phyloP scores from a whole-genome alignment of 1,284 basidiomycete genomes.

The Austroboletus novae-zelandiae region DNA sequence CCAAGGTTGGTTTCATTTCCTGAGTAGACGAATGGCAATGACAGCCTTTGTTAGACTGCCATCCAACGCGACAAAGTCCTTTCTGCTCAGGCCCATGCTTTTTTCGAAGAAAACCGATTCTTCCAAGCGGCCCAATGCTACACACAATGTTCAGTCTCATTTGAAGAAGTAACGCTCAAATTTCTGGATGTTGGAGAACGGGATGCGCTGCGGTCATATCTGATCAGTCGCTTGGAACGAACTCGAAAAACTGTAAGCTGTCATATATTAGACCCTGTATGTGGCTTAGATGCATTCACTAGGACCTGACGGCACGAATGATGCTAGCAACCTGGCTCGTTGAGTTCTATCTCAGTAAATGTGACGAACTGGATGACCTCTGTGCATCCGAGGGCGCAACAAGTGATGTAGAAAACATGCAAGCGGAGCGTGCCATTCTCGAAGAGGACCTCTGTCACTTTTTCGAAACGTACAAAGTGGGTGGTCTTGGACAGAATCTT shows the following conservation, averaged over 20 bases:
- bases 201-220: slow-evolving; percentile 91
- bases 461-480: slow-evolving; percentile 87
- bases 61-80: slow-evolving; percentile 84
- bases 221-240: slow-evolving; percentile 84
- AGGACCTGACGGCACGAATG: slow-evolving; percentile 94
- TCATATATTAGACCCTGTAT: not conserved
- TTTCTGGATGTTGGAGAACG: slow-evolving; percentile 90
- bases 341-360: slow-evolving; percentile 96
- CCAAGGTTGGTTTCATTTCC: slow-evolving; percentile 59
- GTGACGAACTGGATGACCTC: slow-evolving; percentile 93
- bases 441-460: slow-evolving; percentile 94
- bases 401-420: slow-evolving; percentile 84
- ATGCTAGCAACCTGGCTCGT: slow-evolving; percentile 99
- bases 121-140: slow-evolving; percentile 93
- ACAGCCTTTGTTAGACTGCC: slow-evolving; percentile 55
- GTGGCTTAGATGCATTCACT: not conserved
- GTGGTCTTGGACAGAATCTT: not conserved
- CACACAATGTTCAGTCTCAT: slow-evolving; percentile 83
- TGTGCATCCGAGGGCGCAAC: slow-evolving; percentile 81
- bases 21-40: not conserved
- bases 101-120: slow-evolving; percentile 79
- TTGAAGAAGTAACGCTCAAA: slow-evolving; percentile 90
- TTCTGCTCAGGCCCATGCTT: slow-evolving; percentile 82
- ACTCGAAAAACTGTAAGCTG: slow-evolving; percentile 68
- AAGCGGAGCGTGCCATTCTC: slow-evolving; percentile 77